Conservation (phyloP, 2,329 filamentous ascomycete species). For the Trichoderma atroviride region DNA sequence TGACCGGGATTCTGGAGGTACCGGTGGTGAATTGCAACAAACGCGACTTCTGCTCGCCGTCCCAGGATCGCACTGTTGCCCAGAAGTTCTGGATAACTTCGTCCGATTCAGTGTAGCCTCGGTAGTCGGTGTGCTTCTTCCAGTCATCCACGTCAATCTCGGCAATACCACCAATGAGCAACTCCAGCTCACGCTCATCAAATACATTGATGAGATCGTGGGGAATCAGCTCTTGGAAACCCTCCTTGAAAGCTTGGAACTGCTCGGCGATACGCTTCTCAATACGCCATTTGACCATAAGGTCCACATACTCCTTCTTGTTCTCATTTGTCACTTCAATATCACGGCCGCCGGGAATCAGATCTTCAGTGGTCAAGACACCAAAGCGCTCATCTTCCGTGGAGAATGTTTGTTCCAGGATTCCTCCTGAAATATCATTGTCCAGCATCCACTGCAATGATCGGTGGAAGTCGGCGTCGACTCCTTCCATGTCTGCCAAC, state of each 20-base stretch:
- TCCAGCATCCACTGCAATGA: conserved; percentile 98
- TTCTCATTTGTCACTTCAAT: conserved; percentile 98
- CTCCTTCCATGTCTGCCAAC: conserved; percentile 96
- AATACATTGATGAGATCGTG: conserved; percentile 97
- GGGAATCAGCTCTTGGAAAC: conserved; percentile 97
- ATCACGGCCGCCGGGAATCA: conserved; percentile 85
- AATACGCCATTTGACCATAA: conserved; percentile 99
- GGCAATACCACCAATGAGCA: conserved; percentile 98
- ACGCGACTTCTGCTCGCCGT: conserved; percentile 96
- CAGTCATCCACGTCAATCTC: conserved; percentile 99
- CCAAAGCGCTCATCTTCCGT: conserved; percentile 98
- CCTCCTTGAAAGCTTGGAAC: conserved; percentile 96
- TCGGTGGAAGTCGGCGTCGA: conserved; percentile 95
- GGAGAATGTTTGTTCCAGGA: conserved; percentile 93
- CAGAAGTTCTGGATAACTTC: conserved; percentile 99
- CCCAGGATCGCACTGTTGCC: conserved; percentile 96
- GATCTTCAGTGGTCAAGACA: conserved; percentile 88
- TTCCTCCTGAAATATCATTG: conserved; percentile 90
- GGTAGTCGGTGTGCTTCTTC: conserved; percentile 99
- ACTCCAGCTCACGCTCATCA: conserved; percentile 93
- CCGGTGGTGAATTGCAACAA: conserved; percentile 96
- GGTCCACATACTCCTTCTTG: conserved; percentile 97
- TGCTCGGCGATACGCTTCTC: conserved; percentile 98
- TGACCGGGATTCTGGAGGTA: conserved; percentile 96
- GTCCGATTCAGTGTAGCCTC: conserved; percentile 96